Evolutionary conservation across 305 asterid genomes (phyloP), one percentile per base, ranked within the genome.

Genomic region (Solanum hybrid): DNA sequence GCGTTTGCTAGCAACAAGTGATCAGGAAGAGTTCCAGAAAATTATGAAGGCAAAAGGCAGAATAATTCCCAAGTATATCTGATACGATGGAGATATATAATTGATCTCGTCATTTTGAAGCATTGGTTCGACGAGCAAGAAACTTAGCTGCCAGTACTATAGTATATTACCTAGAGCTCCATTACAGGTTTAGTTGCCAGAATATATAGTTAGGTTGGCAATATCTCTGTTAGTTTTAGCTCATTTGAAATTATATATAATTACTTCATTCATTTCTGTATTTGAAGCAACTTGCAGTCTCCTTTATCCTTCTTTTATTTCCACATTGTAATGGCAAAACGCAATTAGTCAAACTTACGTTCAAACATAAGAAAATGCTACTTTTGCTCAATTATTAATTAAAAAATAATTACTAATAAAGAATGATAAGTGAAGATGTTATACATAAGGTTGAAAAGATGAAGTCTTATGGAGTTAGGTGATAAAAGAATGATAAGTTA

Each of bases 1-100:
- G 95, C 94, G 93, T 88, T 92, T 96, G 88, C 96, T 97, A 34
- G 93, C 93, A 85, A 93, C 94, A 29, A 93, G 96, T 12, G 97
- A 97, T 37, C 45, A 39, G 90, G 93, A 90, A 90, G 97, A 96
- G 92, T 90, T 95, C 33, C 97, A 96, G 90, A 93, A 90, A 78
- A 90, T 97, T 77, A 83, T 91, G 82, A 36, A 36, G 38, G 38
- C 38, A 36, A 84, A 94, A 93, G 79, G 31, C 92, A 87, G 84
- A 90, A 91, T 79, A 89, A 91, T 82, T 81, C 38, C 91, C 75
- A 88, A 80, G 89, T 91, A 92, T 93, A 70, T 89, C 79, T 77
- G 39, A 51, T 72, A 38, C 45, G 20, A 79, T 20, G 57, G 29
- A 17, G 37, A 45, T 75, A n/a, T 36, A 38, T 38, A 38, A 85